These are phyloP conservation scores for Salix udensis DNA, from an alignment of 345 rosid species.

Conservation along the genomic window DNA sequence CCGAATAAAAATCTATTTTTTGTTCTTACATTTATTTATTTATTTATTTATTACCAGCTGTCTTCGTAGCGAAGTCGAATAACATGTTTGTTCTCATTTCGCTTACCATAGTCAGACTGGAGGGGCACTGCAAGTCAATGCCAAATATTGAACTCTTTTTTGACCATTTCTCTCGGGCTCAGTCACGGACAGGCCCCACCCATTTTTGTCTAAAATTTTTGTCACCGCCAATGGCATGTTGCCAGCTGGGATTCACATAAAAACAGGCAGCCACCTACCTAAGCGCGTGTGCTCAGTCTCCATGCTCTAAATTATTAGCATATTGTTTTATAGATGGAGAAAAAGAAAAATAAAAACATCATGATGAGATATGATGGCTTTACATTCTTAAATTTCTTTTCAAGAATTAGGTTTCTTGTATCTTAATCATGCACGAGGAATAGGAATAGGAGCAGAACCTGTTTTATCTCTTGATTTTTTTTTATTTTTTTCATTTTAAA, in stretches of 20 bases:
- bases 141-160: slow-evolving; percentile 17
- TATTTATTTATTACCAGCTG: no score
- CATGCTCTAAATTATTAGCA: background rate
- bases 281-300: slow-evolving; percentile 8
- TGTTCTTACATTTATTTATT: no score
- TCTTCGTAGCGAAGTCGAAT: no score
- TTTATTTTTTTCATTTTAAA: background rate
- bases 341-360: no score
- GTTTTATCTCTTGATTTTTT: background rate
- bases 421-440: no score
- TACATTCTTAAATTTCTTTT: no score
- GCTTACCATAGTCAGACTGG: slow-evolving; percentile 6
- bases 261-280: background rate
- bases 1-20: no score
- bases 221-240: slow-evolving; percentile 24
- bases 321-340: no score
- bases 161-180: slow-evolving; percentile 23
- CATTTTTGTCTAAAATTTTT: slow-evolving; percentile 27
- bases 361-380: no score
- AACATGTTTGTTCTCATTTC: no score
- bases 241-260: slow-evolving; percentile 5
- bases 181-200: slow-evolving; percentile 6
- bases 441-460: no score
- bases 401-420: no score
- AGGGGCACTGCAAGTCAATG: slow-evolving; percentile 29